Percentiles rank a stretch among this genome's conserved stretches.
Evolutionary conservation across 768 basidiomycete species (phyloP).

Genomic region (Galerina marginata): DNA sequence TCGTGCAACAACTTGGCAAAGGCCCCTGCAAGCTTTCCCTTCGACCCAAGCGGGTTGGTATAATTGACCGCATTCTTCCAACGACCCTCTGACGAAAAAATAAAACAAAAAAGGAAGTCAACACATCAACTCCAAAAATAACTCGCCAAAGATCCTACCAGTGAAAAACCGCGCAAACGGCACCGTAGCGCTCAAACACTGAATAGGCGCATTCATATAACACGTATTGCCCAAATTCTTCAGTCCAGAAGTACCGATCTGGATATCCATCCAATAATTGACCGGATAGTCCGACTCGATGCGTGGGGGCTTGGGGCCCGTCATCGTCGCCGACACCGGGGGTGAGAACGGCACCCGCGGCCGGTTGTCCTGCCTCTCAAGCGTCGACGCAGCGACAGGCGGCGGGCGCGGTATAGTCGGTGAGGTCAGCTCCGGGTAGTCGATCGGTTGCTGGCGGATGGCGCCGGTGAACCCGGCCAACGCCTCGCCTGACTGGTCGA

Average conservation of each 20-base stretch:
- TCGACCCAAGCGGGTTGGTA: constrained; percentile 85
- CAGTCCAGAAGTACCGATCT: constrained; percentile 82
- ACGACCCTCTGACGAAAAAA: constrained; percentile 60
- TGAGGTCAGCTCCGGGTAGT: constrained; percentile 79
- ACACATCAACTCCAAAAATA: constrained; percentile 50
- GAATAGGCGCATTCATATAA: constrained; percentile 98
- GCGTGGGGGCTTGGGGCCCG: constrained; percentile 63
- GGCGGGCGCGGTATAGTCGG: constrained; percentile 75
- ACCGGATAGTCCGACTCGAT: constrained; percentile 82
- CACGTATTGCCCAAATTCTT: constrained; percentile 98
- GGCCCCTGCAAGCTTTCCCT: constrained; percentile 79
- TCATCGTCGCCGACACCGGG: constrained; percentile 12
- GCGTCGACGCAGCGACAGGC: constrained; percentile 73
- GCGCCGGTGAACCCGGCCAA: constrained; percentile 36
- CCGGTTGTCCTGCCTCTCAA: constrained; percentile 80
- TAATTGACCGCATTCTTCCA: constrained; percentile 88
- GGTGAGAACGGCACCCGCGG: constrained; percentile 52
- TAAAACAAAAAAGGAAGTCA: constrained; percentile 6
- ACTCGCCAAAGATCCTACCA: constrained; percentile 50
- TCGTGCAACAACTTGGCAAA: constrained; percentile 86
- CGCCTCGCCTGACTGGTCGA: constrained; percentile 78
- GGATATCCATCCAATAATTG: constrained; percentile 81
- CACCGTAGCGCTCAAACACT: constrained; percentile 93
- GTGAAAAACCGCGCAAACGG: constrained; percentile 94
- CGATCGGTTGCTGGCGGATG: constrained; percentile 53